A percentile compares a stretch with the other conserved stretches of the same genome.
These are phyloP conservation scores for Fusarium bactridioides DNA, from an alignment of 2,329 filamentous ascomycete genomes.

Conservation along the genomic window DNA sequence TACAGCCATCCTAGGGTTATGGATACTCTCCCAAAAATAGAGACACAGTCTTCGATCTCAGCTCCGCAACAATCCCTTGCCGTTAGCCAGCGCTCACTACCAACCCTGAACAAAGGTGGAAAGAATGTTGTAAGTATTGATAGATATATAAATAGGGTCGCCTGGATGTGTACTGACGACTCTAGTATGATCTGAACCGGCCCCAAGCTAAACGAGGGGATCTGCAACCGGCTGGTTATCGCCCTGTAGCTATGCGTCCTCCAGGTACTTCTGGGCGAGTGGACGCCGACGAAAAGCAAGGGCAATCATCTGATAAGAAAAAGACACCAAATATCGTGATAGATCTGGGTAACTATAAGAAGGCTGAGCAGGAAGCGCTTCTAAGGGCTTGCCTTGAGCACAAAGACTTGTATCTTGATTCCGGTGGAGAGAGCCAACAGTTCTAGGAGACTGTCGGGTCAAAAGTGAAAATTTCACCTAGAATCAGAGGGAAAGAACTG, in stretches of 20 bases:
- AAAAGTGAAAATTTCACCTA: rapidly evolving
- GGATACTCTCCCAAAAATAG: too few relatives aligned
- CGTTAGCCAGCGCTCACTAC: too few relatives aligned
- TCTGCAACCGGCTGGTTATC: background rate
- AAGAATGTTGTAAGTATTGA: too few relatives aligned
- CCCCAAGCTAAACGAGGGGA: slow-evolving; percentile 16
- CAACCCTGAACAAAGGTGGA: too few relatives aligned
- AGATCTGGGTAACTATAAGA: rapidly evolving
- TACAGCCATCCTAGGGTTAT: too few relatives aligned
- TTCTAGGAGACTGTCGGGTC: background rate
- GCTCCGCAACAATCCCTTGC: too few relatives aligned
- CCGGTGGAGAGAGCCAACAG: too few relatives aligned
- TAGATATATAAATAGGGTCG: too few relatives aligned
- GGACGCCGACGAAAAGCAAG: rapidly evolving
- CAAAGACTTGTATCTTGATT: background rate
- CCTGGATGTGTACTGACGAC: too few relatives aligned
- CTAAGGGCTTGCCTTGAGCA: background rate
- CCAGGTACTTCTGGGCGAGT: rapidly evolving
- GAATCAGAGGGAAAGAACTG: rapidly evolving
- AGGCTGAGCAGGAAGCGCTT: background rate
- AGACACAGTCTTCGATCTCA: too few relatives aligned
- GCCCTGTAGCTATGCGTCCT: background rate
- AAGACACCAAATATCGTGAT: background rate
- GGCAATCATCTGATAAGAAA: rapidly evolving
- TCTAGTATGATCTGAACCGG: background rate